Base-by-base conservation (phyloP, 2,329 filamentous ascomycete species). In the Plenodomus lindquistii region DNA sequence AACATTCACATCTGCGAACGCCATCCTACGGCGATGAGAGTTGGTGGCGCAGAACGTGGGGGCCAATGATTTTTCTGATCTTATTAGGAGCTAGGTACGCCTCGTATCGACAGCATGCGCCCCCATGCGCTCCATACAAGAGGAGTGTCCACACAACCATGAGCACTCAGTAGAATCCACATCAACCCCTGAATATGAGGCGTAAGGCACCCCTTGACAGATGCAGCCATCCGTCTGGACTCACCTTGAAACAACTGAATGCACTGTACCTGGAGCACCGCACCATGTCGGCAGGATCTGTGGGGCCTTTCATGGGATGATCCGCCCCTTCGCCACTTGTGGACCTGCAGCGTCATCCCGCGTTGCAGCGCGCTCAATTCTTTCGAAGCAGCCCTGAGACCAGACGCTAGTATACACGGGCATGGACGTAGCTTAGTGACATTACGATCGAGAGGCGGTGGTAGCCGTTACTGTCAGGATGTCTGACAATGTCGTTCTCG, bases 401-500 rank as follows among this genome's bases (percentile, higher is more conserved):
- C 11, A 31, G 11, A 15, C 15, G 27, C 11, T 31, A 13, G 15
- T 31, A 4, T 7, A 31, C 6, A 31, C 10, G 15, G 27, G 11
- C 11, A 8, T 15, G n/a, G n/a, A n/a, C 11, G 9, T 8, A 31
- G 35, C 7, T 18, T 3, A 35, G n/a, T 24, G 22, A 15, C 27
- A n/a, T 41, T 49, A 59, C 2, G 40, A 42, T 18, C 42, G 51
- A 13, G 42, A 60, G 18, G 44, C 39, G 9, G 37, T 49, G 5
- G 43, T 59, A 2, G 48, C 44, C 18, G 51, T 60, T 10, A 60
- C 21, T 1, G 31, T 44, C 34, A 78, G 55, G 21, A 79, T 63
- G 16, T 75, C 67, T 4, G 67, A 65, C 8, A 79, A 55, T 7
- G 70, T 48, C n/a, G 37, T 51, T 38, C 69, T 68, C 3, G 76